Evolutionary conservation across 768 basidiomycete species (phyloP), one percentile per base, ranked within the genome.

Genomic region (Coprinellus aureogranulatus): DNA sequence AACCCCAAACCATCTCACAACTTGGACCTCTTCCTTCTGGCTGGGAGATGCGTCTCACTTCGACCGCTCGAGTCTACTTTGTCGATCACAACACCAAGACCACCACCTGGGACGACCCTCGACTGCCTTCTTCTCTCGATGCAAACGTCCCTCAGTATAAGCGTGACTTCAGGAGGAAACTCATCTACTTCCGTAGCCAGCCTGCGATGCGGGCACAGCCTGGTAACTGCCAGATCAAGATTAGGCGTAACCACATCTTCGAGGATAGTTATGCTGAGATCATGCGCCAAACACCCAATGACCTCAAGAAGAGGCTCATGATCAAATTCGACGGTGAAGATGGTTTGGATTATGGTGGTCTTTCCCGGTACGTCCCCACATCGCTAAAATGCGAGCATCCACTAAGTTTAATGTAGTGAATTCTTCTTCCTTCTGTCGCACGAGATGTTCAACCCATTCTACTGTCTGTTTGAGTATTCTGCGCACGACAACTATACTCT

Each of bases 381-480:
- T 42, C 16, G 30, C 25, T 40, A 42, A 59, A 20, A 44, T 26
- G 30, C 48, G 31, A 12, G n/a, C 16, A n/a, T 9, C 4, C 6
- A 22, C n/a, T 28, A 16, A 27, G 8, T 50, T 42, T 11, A 51
- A 58, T 26, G 44, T 73, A 96, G 95, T 79, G 97, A 99, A 76
- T 99, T 98, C 81, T 99, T 99, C 83, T 99, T 98, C 90, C 78
- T 99, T 57, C 83, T 99, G 48, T 98, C 96, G 31, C 97, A 99
- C 72, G 97, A 98, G 75, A 98, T 99, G 97, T 98, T 99, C 81
- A 97, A 98, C 74, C 97, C 97, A 23, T 98, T 99, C 83, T 98
- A 99, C 76, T 98, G 97, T 72, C 80, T 99, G 11, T 99, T 99
- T 75, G 97, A 99, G 76, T 99, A 99, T 74, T 98, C 97, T 1